These are phyloP conservation scores for Penicillium sp. DNA, from an alignment of 2,329 filamentous ascomycete genomes.

Conservation along the genomic window DNA sequence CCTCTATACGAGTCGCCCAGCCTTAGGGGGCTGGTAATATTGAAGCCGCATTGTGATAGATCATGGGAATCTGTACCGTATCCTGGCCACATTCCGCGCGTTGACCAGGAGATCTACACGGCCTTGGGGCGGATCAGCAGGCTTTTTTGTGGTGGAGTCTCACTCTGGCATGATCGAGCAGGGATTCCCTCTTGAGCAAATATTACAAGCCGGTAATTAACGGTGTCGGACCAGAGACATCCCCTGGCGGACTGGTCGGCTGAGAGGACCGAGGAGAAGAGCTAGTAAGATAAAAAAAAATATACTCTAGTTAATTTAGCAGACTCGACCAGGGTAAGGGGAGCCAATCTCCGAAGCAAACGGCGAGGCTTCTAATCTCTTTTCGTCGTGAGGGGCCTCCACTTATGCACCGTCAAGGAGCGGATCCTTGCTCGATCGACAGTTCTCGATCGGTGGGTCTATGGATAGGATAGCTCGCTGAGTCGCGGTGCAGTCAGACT, in stretches of 20 bases:
- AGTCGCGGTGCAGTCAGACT: conserved; percentile 11
- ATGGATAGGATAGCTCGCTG: conserved; percentile 11
- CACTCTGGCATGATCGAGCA: conserved; percentile 6
- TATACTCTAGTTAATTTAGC: neutral
- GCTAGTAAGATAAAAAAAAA: conserved; percentile 1
- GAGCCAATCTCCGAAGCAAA: conserved; percentile 13
- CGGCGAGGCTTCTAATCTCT: conserved; percentile 11
- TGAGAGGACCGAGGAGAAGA: conserved; percentile 3
- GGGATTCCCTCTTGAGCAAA: neutral
- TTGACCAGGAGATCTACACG: conserved; percentile 9
- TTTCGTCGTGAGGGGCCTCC: conserved; percentile 13
- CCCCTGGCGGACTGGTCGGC: conserved; percentile 3
- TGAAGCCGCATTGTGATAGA: conserved; percentile 16
- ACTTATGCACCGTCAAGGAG: conserved; percentile 11
- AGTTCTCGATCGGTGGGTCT: conserved; percentile 24
- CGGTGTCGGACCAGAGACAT: neutral
- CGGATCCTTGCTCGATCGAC: conserved; percentile 24
- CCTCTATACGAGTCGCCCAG: conserved; percentile 1
- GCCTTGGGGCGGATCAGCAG: conserved; percentile 4
- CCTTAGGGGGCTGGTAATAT: conserved; percentile 3
- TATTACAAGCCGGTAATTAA: neutral
- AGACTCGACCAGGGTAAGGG: conserved; percentile 3
- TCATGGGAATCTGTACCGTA: conserved; percentile 4
- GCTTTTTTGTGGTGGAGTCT: conserved; percentile 1
- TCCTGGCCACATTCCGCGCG: conserved; percentile 16